Evolutionary conservation across 345 rosid species (phyloP).

Genomic region (Salix arbutifolia): DNA sequence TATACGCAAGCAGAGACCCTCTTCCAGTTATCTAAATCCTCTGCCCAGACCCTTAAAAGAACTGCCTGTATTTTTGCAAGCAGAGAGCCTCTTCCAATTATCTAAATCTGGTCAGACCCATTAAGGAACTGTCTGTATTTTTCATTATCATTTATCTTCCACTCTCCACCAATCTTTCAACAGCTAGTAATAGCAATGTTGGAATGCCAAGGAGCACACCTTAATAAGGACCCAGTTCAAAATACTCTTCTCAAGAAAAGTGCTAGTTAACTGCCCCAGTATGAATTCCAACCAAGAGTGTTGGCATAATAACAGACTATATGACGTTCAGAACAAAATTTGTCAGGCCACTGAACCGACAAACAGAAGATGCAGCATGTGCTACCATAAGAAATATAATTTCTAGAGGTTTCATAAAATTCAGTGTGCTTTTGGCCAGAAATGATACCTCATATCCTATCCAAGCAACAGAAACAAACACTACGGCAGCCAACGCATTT

Average conservation of each 20-base stretch:
- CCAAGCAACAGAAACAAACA: conserved; percentile 87
- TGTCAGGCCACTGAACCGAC: background rate
- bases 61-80: too few species aligned
- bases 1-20: background rate
- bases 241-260: background rate
- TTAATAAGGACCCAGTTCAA: background rate
- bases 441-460: conserved; percentile 74
- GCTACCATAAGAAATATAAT: background rate
- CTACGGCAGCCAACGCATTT: conserved; percentile 75
- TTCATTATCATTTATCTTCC: background rate
- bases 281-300: background rate
- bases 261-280: background rate
- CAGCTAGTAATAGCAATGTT: background rate
- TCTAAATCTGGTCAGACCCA: background rate
- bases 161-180: background rate
- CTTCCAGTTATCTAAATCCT: background rate
- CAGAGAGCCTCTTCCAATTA: background rate
- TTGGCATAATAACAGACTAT: background rate
- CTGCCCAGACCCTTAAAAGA: too few species aligned
- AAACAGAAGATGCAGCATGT: background rate
- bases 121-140: background rate
- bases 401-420: background rate
- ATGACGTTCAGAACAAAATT: background rate
- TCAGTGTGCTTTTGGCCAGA: background rate
- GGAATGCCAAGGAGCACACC: background rate